phyloP scores from a whole-genome alignment of 2,329 filamentous ascomycete genomes.

The Pseudogymnoascus sp. region DNA sequence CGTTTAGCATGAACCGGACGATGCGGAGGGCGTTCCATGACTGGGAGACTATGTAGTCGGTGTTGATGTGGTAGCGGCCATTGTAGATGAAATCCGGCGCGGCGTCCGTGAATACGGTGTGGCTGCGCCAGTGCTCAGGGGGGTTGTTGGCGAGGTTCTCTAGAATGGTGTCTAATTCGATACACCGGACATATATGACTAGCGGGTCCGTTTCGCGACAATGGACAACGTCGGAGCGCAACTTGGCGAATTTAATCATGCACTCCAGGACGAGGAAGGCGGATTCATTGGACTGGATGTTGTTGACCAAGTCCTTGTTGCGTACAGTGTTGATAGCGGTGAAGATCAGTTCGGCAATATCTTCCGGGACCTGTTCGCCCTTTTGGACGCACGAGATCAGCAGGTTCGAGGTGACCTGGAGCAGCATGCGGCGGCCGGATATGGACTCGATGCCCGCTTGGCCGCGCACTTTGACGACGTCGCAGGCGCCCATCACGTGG shows the following conservation, averaged over 20 bases:
- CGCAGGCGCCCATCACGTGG: slow-evolving; percentile 44
- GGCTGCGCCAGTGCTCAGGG: slow-evolving; percentile 18
- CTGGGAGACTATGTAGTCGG: slow-evolving; percentile 20
- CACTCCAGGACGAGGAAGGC: not conserved
- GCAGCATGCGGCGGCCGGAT: slow-evolving; percentile 43
- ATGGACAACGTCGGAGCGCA: slow-evolving; percentile 34
- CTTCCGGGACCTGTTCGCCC: slow-evolving; percentile 39
- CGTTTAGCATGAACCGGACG: slow-evolving; percentile 19
- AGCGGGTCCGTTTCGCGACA: slow-evolving; percentile 9
- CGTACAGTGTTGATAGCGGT: slow-evolving; percentile 41
- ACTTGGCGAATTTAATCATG: slow-evolving; percentile 32
- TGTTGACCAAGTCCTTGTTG: slow-evolving; percentile 38
- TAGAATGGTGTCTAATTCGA: slow-evolving; percentile 20
- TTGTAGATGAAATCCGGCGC: slow-evolving; percentile 18
- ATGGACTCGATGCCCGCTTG: slow-evolving; percentile 36
- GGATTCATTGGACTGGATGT: slow-evolving; percentile 27
- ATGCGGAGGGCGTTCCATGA: slow-evolving; percentile 22
- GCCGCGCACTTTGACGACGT: slow-evolving; percentile 42
- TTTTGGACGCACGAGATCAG: slow-evolving; percentile 44
- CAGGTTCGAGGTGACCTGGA: slow-evolving; percentile 43
- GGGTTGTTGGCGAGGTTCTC: slow-evolving; percentile 11
- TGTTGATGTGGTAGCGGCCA: slow-evolving; percentile 22
- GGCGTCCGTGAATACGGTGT: slow-evolving; percentile 18
- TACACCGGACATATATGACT: slow-evolving; percentile 16
- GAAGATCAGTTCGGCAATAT: slow-evolving; percentile 39